Evolutionary conservation across 2,329 filamentous ascomycete genomes (phyloP).

Genomic region (Diaporthe vexans): DNA sequence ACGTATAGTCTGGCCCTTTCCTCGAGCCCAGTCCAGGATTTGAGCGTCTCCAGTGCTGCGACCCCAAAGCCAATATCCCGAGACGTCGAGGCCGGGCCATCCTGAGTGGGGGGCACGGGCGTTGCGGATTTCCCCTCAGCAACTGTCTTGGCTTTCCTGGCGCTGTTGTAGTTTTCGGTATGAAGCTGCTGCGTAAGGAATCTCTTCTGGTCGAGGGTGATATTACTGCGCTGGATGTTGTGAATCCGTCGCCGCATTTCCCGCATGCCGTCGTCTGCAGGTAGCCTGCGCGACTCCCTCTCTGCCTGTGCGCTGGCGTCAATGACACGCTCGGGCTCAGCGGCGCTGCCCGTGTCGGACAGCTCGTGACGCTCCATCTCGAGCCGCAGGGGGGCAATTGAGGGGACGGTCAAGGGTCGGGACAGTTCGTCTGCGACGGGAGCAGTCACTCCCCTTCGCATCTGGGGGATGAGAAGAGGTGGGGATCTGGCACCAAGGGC

Average conservation of each 20-base stretch:
- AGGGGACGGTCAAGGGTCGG: conserved; percentile 30
- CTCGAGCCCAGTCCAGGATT: conserved; percentile 66
- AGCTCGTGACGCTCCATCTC: conserved; percentile 44
- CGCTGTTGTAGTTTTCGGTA: conserved; percentile 72
- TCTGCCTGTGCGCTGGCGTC: conserved; percentile 47
- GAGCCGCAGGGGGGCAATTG: conserved; percentile 27
- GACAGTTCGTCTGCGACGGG: conserved; percentile 19
- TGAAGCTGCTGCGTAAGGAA: conserved; percentile 78
- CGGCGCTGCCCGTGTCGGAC: conserved; percentile 33
- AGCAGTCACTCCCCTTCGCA: conserved; percentile 32
- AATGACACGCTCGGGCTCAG: conserved; percentile 44
- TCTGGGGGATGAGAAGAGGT: conserved; percentile 40
- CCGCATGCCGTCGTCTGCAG: conserved; percentile 85
- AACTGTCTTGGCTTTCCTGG: conserved; percentile 32
- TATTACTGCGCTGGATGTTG: conserved; percentile 73
- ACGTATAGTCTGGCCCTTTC: conserved; percentile 51
- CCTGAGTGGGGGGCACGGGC: conserved; percentile 28
- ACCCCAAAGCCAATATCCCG: conserved; percentile 38
- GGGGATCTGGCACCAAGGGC: conserved; percentile 41
- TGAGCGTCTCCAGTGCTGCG: conserved; percentile 64
- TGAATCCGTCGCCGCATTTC: conserved; percentile 76
- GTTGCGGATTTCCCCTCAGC: conserved; percentile 41
- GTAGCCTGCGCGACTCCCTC: conserved; percentile 57
- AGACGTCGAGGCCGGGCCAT: conserved; percentile 35
- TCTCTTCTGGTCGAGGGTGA: conserved; percentile 76